Conservation (phyloP, 2,329 filamentous ascomycete species). For the Cladosporium sp. region DNA sequence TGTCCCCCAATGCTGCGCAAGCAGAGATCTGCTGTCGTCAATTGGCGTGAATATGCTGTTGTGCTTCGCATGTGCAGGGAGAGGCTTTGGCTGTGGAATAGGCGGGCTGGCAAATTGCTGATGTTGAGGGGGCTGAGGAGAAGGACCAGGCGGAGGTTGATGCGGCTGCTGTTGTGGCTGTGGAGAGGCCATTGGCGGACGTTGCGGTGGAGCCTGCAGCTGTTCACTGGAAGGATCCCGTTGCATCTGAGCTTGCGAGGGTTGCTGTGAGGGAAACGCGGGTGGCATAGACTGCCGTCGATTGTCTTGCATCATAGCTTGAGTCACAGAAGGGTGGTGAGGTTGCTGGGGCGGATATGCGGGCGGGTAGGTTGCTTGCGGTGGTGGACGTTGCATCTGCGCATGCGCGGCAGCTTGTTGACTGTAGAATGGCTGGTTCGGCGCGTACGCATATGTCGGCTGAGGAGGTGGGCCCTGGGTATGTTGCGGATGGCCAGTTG, state of each 20-base stretch:
- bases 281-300: constrained; percentile 66
- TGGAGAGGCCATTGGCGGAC: constrained; percentile 33
- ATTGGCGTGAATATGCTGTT: constrained; percentile 97
- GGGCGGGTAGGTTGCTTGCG: constrained; percentile 23
- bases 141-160: constrained; percentile 32
- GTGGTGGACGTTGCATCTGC: constrained; percentile 38
- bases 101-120: constrained; percentile 45
- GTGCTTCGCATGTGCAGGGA: constrained; percentile 55
- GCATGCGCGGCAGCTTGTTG: constrained; percentile 46
- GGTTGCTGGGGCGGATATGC: constrained; percentile 25
- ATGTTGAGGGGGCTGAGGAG: constrained; percentile 46
- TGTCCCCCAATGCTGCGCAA: constrained; percentile 68
- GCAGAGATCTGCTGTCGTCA: constrained; percentile 81
- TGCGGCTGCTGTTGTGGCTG: constrained; percentile 22
- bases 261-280: constrained; percentile 54
- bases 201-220: constrained; percentile 18
- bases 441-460: constrained; percentile 70
- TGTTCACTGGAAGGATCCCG: constrained; percentile 19
- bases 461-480: constrained; percentile 55
- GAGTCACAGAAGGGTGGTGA: constrained; percentile 43
- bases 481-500: constrained; percentile 51
- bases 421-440: constrained; percentile 80
- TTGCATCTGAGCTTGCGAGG: constrained; percentile 31
- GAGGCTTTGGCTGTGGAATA: constrained; percentile 59
- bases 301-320: constrained; percentile 70